phyloP scores from a whole-genome alignment of 2,329 filamentous ascomycete species.

The Pseudogymnoascus sp. region DNA sequence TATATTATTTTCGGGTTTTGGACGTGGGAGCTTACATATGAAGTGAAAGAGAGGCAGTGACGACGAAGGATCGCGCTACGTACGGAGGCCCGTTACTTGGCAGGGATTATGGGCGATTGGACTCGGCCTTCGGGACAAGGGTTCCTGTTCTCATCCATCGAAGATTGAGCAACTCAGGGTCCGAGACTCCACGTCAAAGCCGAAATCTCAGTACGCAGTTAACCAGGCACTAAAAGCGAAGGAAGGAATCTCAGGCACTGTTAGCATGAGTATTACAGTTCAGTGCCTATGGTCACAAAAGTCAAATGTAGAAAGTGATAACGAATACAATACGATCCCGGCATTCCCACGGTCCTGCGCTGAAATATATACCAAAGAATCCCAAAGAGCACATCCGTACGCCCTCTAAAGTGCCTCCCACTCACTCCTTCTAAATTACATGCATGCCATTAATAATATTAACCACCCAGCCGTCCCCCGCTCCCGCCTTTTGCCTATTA shows the following conservation, averaged over 20 bases:
- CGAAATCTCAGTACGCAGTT: neutral
- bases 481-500: neutral
- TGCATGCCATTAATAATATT: constrained; percentile 6
- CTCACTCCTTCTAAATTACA: neutral
- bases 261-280: neutral
- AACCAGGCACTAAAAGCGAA: neutral
- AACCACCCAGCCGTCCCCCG: neutral
- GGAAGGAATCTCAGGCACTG: neutral
- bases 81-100: neutral
- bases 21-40: neutral
- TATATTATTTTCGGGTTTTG: neutral
- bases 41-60: neutral
- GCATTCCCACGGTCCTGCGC: constrained; percentile 3
- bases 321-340: neutral
- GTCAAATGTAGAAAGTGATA: neutral
- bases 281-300: neutral
- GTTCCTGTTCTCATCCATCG: neutral
- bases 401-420: constrained; percentile 2
- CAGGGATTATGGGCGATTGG: neutral
- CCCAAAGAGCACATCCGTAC: neutral
- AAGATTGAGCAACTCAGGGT: neutral
- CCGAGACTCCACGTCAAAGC: neutral
- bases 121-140: neutral
- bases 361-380: constrained; percentile 1
- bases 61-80: neutral